A percentile compares a stretch with the other conserved stretches of the same genome.
These are phyloP conservation scores for Candida insectorum DNA, from an alignment of 805 yeast genomes.

Conservation along the genomic window DNA sequence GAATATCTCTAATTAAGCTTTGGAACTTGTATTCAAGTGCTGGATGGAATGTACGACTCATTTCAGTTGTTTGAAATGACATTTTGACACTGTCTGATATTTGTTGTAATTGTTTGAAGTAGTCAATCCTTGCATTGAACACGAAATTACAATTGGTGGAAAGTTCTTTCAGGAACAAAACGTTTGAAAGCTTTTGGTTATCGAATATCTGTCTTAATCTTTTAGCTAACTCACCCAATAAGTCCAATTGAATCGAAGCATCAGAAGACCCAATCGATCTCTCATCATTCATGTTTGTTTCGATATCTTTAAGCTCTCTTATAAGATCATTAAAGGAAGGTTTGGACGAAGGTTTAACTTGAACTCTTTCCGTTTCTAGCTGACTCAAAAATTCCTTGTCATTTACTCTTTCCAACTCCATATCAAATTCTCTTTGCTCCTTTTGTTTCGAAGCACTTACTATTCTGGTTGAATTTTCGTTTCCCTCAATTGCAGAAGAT, in stretches of 20 bases:
- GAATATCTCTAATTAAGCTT: constrained; percentile 1
- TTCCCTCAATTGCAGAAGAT: constrained; percentile 36
- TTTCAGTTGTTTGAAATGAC: constrained; percentile 2
- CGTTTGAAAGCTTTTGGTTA: constrained; percentile 40
- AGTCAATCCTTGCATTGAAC: constrained; percentile 77
- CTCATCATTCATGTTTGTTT: constrained; percentile 22
- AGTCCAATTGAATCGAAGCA: constrained; percentile 16
- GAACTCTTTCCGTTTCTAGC: constrained; percentile 18
- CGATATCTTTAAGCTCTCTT: constrained; percentile 23
- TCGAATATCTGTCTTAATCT: constrained; percentile 32
- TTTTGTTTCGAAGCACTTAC: constrained; percentile 16
- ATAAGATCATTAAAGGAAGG: constrained; percentile 33
- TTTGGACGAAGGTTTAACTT: constrained; percentile 29
- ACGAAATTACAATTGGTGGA: constrained; percentile 55
- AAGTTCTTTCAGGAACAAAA: constrained; percentile 43
- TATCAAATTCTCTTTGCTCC: constrained; percentile 16
- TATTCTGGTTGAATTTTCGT: constrained; percentile 18
- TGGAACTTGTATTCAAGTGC: constrained; percentile 16
- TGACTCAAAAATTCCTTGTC: constrained; percentile 23
- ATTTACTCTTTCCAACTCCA: constrained; percentile 22
- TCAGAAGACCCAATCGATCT: constrained; percentile 11
- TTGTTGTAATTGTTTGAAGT: constrained; percentile 80
- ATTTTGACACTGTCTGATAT: constrained; percentile 78
- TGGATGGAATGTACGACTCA: constrained; percentile 1
- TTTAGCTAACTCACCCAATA: constrained; percentile 18